Evolutionary conservation across 1,139 yeast species (phyloP).

Genomic region (Debaryomycetaceae sp.): DNA sequence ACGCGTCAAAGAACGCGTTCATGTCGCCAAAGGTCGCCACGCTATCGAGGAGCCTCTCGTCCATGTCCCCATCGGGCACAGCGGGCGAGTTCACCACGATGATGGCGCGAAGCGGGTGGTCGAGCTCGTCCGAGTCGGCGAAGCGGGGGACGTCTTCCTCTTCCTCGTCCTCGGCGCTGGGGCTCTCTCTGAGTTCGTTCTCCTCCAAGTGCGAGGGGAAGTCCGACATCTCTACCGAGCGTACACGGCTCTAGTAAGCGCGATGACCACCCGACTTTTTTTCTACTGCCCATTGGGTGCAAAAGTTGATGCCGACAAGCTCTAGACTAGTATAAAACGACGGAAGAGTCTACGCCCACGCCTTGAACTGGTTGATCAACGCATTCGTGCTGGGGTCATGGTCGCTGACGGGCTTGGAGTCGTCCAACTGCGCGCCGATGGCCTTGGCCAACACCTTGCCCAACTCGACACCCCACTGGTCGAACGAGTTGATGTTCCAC

Average conservation of each 20-base stretch:
- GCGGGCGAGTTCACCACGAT: conserved; percentile 28
- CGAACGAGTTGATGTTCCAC: conserved; percentile 98
- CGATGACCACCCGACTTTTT: not conserved
- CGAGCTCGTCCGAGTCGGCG: conserved; percentile 21
- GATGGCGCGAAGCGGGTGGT: conserved; percentile 32
- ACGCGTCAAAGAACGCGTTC: conserved; percentile 50
- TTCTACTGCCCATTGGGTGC: too few relatives aligned
- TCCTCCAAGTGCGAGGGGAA: not conserved
- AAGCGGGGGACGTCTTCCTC: conserved; percentile 7
- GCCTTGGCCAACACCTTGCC: conserved; percentile 97
- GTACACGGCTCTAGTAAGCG: too few relatives aligned
- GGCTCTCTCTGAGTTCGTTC: too few relatives aligned
- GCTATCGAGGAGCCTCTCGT: conserved; percentile 35
- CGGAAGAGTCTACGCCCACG: conserved; percentile 57
- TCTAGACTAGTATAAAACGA: too few relatives aligned
- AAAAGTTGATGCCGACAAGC: too few relatives aligned
- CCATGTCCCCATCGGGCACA: conserved; percentile 33
- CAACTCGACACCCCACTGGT: conserved; percentile 99
- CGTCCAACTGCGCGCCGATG: conserved; percentile 75
- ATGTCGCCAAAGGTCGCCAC: conserved; percentile 39
- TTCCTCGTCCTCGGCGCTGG: not conserved
- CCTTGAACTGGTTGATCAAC: conserved; percentile 87
- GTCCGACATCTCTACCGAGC: not conserved
- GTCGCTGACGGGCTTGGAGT: conserved; percentile 35
- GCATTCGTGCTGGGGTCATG: conserved; percentile 91